Conservation (phyloP, 2,329 filamentous ascomycete species). For the Cryphonectria japonica region DNA sequence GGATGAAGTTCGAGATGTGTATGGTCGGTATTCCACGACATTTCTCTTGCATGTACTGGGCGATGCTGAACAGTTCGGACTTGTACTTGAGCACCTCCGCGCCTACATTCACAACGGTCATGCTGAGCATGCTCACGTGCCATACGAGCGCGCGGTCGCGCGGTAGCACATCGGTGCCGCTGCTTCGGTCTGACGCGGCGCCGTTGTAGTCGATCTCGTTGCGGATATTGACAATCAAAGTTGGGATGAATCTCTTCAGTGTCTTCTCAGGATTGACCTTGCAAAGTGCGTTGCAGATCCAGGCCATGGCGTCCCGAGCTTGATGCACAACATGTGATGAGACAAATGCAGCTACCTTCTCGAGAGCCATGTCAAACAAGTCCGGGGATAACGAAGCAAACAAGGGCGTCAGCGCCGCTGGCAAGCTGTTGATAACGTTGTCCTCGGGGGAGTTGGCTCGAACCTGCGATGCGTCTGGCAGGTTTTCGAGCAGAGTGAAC, state of each 20-base stretch:
- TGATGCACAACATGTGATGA: constrained; percentile 95
- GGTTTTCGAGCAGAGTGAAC: constrained; percentile 92
- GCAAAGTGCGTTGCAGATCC: constrained; percentile 94
- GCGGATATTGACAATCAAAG: constrained; percentile 87
- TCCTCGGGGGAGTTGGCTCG: constrained; percentile 93
- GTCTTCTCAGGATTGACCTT: constrained; percentile 96
- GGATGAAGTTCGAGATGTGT: constrained; percentile 96
- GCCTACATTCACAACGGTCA: constrained; percentile 97
- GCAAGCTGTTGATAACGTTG: constrained; percentile 93
- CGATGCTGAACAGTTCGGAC: constrained; percentile 86
- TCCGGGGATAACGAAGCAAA: constrained; percentile 91
- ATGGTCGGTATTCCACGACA: constrained; percentile 93
- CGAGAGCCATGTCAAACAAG: constrained; percentile 86
- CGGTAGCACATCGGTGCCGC: constrained; percentile 89
- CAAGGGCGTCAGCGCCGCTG: constrained; percentile 86
- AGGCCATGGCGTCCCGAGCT: constrained; percentile 96
- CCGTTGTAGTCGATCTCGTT: constrained; percentile 97
- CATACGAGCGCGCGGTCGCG: constrained; percentile 92
- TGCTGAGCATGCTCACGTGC: constrained; percentile 92
- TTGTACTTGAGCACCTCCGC: constrained; percentile 87
- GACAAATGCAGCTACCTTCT: constrained; percentile 91
- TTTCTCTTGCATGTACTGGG: constrained; percentile 93
- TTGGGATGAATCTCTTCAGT: constrained; percentile 85
- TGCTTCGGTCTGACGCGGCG: constrained; percentile 91
- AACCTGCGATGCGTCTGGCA: constrained; percentile 87